A percentile compares a stretch with the other conserved stretches of the same genome.
Evolutionary conservation across 441 rosid species (phyloP).

Genomic region (Brassica balearica): DNA sequence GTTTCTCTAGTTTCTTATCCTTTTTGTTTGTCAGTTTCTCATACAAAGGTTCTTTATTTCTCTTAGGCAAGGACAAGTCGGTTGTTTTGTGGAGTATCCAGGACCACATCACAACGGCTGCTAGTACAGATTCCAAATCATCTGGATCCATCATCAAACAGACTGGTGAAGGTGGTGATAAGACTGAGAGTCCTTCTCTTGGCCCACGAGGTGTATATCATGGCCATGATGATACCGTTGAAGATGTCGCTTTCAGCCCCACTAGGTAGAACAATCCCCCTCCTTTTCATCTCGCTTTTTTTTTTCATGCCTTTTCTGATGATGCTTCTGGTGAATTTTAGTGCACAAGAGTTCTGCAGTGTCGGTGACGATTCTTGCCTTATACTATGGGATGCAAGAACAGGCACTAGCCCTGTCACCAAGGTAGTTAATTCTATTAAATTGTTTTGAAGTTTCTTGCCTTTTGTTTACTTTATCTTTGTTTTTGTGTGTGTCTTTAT

Average conservation of each 20-base stretch:
- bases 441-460: slow-evolving; percentile 2
- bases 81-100: slow-evolving; percentile 99
- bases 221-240: slow-evolving; percentile 98
- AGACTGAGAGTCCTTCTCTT: slow-evolving; percentile 72
- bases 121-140: slow-evolving; percentile 74
- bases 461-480: slow-evolving; percentile 2
- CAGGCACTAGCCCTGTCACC: slow-evolving; percentile 74
- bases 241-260: slow-evolving; percentile 96
- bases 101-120: slow-evolving; percentile 82
- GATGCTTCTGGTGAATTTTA: slow-evolving; percentile 48
- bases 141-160: slow-evolving; percentile 77
- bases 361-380: slow-evolving; percentile 99
- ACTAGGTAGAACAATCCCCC: slow-evolving; percentile 60
- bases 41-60: slow-evolving; percentile 34
- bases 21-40: slow-evolving; percentile 27
- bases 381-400: slow-evolving; percentile 97
- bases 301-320: slow-evolving; percentile 10
- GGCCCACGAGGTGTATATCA: slow-evolving; percentile 90
- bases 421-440: slow-evolving; percentile 58
- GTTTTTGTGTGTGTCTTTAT: slow-evolving; percentile 25
- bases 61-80: slow-evolving; percentile 91
- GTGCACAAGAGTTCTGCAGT: slow-evolving; percentile 97
- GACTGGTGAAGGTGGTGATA: slow-evolving; percentile 67
- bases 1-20: slow-evolving; percentile 20
- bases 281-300: too few relatives aligned